phyloP scores from a whole-genome alignment of 2,329 filamentous ascomycete species.

The Ceratocystiopsis minuta region DNA sequence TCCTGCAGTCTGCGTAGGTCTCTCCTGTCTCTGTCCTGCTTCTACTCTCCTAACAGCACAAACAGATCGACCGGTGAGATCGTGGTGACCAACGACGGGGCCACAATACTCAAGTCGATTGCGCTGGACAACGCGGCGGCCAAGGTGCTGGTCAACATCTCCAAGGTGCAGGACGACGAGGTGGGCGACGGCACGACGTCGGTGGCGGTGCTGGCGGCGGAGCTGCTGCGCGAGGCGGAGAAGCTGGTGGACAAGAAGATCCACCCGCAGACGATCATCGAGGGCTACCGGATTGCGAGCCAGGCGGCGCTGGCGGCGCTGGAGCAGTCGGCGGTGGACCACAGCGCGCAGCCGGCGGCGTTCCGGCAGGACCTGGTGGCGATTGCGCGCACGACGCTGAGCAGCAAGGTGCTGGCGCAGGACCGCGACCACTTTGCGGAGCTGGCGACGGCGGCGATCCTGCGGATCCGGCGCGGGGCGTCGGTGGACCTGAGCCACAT shows the following conservation, averaged over 20 bases:
- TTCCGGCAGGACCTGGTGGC: slow-evolving; percentile 81
- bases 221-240: slow-evolving; percentile 89
- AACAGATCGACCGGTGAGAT: slow-evolving; percentile 82
- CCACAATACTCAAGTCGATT: slow-evolving; percentile 95
- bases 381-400: slow-evolving; percentile 88
- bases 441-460: slow-evolving; percentile 77
- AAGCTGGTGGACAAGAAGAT: slow-evolving; percentile 97
- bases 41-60: slow-evolving; percentile 3
- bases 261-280: slow-evolving; percentile 97
- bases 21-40: background rate
- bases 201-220: slow-evolving; percentile 87
- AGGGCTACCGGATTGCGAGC: slow-evolving; percentile 95
- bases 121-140: slow-evolving; percentile 95
- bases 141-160: slow-evolving; percentile 97
- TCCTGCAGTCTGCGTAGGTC: slow-evolving; percentile 79
- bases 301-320: slow-evolving; percentile 70
- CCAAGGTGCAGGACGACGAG: slow-evolving; percentile 97
- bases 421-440: slow-evolving; percentile 82
- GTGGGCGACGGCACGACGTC: slow-evolving; percentile 96
- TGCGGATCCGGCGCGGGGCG: slow-evolving; percentile 74
- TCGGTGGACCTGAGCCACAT: slow-evolving; percentile 93
- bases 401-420: slow-evolving; percentile 91
- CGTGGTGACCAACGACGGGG: slow-evolving; percentile 97
- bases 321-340: slow-evolving; percentile 70
- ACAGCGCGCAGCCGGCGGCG: slow-evolving; percentile 63